Conservation (phyloP, 305 asterid species). For the Petunia hybrid region DNA sequence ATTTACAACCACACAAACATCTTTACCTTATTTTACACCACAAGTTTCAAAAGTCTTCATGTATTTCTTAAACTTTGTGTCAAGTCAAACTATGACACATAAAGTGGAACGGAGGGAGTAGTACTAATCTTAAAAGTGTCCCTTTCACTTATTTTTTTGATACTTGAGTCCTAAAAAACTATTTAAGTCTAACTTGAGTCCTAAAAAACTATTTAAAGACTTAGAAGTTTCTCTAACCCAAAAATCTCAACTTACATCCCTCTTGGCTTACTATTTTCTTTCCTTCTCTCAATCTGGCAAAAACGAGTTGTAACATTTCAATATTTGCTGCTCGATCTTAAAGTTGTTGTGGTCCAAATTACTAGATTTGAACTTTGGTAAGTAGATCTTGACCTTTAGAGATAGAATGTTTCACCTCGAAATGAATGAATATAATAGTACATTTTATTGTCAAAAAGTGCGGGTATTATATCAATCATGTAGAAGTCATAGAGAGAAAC, state of each 20-base stretch:
- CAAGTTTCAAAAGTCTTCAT: too few relatives aligned
- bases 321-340: not conserved
- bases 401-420: not conserved
- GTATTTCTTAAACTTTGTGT: too few relatives aligned
- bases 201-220: too few relatives aligned
- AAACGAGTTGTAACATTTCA: not conserved
- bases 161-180: too few relatives aligned
- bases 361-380: conserved; percentile 1
- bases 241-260: not conserved
- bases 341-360: not conserved
- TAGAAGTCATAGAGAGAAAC: not conserved
- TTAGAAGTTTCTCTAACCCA: too few relatives aligned
- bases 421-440: not conserved
- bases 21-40: too few relatives aligned
- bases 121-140: too few relatives aligned
- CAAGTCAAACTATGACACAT: too few relatives aligned
- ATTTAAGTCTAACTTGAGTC: too few relatives aligned
- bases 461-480: not conserved
- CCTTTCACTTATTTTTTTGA: too few relatives aligned
- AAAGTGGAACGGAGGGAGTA: too few relatives aligned
- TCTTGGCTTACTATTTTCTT: not conserved
- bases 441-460: not conserved
- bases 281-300: not conserved
- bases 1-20: too few relatives aligned
- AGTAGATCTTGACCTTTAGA: not conserved